Evolutionary conservation across 495 filamentous ascomycete genomes (phyloP).

Genomic region (Penicillium dipodomyicola): DNA sequence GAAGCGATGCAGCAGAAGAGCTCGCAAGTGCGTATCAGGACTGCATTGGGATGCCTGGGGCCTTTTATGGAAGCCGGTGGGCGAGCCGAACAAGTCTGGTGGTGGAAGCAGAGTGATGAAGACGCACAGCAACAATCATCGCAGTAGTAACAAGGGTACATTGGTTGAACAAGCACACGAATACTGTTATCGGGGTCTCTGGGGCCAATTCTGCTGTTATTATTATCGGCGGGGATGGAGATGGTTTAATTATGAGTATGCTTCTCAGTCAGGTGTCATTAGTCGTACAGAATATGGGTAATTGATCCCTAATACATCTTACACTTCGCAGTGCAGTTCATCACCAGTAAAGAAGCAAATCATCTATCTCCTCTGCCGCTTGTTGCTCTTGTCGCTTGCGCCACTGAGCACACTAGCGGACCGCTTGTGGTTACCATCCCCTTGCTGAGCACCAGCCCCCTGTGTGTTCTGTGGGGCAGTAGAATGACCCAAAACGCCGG

Average conservation of each 20-base stretch:
- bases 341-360: constrained; percentile 11
- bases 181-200: constrained; percentile 6
- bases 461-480: background rate
- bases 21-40: constrained; percentile 29
- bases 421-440: constrained; percentile 56
- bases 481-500: constrained; percentile 15
- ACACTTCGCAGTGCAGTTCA: constrained; percentile 1
- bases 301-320: constrained; percentile 16
- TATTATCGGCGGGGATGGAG: constrained; percentile 12
- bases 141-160: background rate
- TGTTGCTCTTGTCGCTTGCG: constrained; percentile 65
- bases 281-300: constrained; percentile 41
- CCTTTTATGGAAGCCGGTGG: constrained; percentile 30
- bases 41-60: constrained; percentile 31
- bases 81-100: constrained; percentile 26
- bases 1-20: constrained; percentile 18
- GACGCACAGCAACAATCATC: background rate
- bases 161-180: background rate
- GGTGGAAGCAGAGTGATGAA: constrained; percentile 9
- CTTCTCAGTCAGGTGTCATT: constrained; percentile 27
- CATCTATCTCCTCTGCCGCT: constrained; percentile 65
- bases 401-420: constrained; percentile 73
- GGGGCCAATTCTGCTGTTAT: constrained; percentile 6
- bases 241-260: constrained; percentile 19
- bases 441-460: constrained; percentile 9